Evolutionary conservation across 345 rosid genomes (phyloP).

Genomic region (Clarkia xantiana): DNA sequence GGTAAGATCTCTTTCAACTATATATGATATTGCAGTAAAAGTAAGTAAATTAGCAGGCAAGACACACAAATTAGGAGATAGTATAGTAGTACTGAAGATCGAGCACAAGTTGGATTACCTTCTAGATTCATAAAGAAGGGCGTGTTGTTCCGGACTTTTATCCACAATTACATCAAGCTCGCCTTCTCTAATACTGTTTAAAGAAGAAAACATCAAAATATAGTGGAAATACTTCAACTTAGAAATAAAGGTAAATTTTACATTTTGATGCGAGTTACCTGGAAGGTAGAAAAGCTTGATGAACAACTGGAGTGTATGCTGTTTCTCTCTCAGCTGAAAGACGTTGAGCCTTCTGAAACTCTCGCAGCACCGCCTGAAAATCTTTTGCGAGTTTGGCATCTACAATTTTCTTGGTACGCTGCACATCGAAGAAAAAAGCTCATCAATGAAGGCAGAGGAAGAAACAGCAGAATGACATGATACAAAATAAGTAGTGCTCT

Average conservation of each 20-base stretch:
- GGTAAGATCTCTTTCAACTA: too few species aligned
- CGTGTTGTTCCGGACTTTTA: conserved; percentile 40
- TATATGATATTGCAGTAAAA: too few species aligned
- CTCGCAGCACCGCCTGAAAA: conserved; percentile 14
- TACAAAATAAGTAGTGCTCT: neutral
- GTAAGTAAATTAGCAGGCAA: too few species aligned
- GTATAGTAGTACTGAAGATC: neutral
- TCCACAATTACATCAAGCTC: conserved; percentile 39
- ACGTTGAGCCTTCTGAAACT: conserved; percentile 18
- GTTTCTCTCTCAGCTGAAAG: conserved; percentile 18
- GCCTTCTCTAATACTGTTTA: conserved; percentile 23
- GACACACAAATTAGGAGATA: too few species aligned
- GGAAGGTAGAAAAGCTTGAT: conserved; percentile 15
- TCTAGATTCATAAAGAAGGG: conserved; percentile 68
- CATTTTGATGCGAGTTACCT: neutral
- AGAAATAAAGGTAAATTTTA: neutral
- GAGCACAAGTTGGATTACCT: conserved; percentile 22
- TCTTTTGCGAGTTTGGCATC: conserved; percentile 18
- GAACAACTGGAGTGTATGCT: conserved; percentile 12
- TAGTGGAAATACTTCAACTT: too few species aligned
- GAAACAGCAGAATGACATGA: neutral
- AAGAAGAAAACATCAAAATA: conserved; percentile 6
- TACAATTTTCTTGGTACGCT: conserved; percentile 16
- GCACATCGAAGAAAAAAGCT: neutral
- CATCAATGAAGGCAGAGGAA: neutral